Evolutionary conservation across 2,329 filamentous ascomycete genomes (phyloP).

Genomic region (Colletotrichum karsti): DNA sequence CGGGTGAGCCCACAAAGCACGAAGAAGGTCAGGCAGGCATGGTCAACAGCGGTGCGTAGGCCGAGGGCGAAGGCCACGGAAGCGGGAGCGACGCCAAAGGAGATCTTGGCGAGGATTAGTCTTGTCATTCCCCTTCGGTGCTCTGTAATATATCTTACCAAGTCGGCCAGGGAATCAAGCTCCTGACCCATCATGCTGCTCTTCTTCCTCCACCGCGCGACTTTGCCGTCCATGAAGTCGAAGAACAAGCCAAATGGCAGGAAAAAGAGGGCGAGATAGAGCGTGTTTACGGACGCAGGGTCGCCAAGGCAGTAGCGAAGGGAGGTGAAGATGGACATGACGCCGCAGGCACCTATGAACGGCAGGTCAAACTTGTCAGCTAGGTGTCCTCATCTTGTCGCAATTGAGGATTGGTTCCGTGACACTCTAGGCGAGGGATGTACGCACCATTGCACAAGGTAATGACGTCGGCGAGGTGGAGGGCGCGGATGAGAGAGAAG

Average conservation of each 20-base stretch:
- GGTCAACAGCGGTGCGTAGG: conserved; percentile 84
- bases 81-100: conserved; percentile 92
- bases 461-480: conserved; percentile 86
- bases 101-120: conserved; percentile 70
- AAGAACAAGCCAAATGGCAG: conserved; percentile 96
- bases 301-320: conserved; percentile 90
- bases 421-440: background rate
- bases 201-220: conserved; percentile 96
- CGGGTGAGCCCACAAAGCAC: conserved; percentile 94
- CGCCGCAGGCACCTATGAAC: conserved; percentile 64
- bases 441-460: conserved; percentile 78
- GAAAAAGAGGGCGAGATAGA: conserved; percentile 86
- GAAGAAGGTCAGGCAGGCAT: conserved; percentile 83
- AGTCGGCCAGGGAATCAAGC: conserved; percentile 91
- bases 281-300: conserved; percentile 69
- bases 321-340: conserved; percentile 96
- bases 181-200: conserved; percentile 98
- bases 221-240: conserved; percentile 97
- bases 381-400: too few species aligned
- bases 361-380: background rate
- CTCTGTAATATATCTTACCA: conserved; percentile 68
- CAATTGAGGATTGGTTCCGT: background rate
- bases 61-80: conserved; percentile 89
- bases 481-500: conserved; percentile 73
- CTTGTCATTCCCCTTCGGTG: background rate